phyloP scores from a whole-genome alignment of 2,329 filamentous ascomycete species.

The Aspergillus novoparasiticus region DNA sequence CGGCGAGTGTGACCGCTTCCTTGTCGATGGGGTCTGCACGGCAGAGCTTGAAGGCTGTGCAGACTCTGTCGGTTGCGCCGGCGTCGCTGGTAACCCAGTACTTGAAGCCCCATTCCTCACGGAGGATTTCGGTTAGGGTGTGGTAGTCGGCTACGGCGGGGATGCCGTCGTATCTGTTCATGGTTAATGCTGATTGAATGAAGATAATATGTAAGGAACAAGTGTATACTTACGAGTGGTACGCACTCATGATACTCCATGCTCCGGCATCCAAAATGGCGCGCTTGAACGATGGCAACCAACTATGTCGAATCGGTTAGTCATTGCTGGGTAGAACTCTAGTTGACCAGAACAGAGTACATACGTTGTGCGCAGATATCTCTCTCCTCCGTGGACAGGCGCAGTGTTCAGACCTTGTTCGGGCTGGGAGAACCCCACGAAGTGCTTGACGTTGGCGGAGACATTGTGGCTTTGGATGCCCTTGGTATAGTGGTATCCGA shows the following conservation, averaged over 20 bases:
- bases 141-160: constrained; percentile 68
- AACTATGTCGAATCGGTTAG: constrained; percentile 20
- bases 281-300: constrained; percentile 65
- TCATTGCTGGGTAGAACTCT: neutral
- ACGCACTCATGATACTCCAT: constrained; percentile 72
- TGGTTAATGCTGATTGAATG: neutral
- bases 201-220: neutral
- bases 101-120: constrained; percentile 72
- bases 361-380: constrained; percentile 58
- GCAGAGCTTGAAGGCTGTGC: constrained; percentile 66
- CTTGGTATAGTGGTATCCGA: constrained; percentile 62
- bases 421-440: constrained; percentile 68
- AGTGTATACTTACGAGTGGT: constrained; percentile 56
- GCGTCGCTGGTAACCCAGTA: constrained; percentile 69
- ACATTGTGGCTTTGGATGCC: constrained; percentile 68
- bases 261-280: constrained; percentile 71
- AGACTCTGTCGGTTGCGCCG: constrained; percentile 70
- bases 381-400: constrained; percentile 58
- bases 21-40: constrained; percentile 62
- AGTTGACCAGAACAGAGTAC: constrained; percentile 34
- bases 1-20: constrained; percentile 64
- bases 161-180: constrained; percentile 65
- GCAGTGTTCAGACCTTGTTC: constrained; percentile 74
- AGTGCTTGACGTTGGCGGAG: constrained; percentile 75
- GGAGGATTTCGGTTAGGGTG: constrained; percentile 67